These are phyloP conservation scores for Leishmania braziliensis DNA, from an alignment of 208 protist species.

Conservation along the genomic window DNA sequence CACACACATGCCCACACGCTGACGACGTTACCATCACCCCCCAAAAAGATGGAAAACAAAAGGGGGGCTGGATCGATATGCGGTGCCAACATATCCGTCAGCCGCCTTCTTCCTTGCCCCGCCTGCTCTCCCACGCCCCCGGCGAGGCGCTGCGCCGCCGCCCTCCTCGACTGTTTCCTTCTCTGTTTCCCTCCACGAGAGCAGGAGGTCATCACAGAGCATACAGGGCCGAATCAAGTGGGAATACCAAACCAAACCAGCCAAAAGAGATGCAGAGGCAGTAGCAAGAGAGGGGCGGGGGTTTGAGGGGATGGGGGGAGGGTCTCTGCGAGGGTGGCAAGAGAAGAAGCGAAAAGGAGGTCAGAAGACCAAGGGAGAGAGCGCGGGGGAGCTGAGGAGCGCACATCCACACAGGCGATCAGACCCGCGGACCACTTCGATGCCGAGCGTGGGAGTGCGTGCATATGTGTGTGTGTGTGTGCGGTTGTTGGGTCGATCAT, in stretches of 20 bases:
- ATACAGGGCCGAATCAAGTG: not conserved
- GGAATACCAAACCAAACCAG: not conserved
- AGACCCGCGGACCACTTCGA: not conserved
- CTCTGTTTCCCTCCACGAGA: not conserved
- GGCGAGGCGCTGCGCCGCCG: not conserved
- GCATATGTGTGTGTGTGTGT: not conserved
- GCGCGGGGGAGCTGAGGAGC: not conserved
- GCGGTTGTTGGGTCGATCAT: not conserved
- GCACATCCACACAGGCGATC: conserved; percentile 3
- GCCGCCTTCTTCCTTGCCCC: not conserved
- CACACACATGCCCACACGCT: not conserved
- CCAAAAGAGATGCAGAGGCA: not conserved
- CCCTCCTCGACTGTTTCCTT: not conserved
- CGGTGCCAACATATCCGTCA: not conserved
- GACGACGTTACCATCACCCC: not conserved
- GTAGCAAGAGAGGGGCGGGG: not conserved
- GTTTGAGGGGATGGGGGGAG: not conserved
- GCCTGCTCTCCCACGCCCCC: not conserved
- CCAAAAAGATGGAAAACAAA: not conserved
- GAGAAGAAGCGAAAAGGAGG: not conserved
- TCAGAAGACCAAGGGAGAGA: not conserved
- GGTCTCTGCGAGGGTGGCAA: not conserved
- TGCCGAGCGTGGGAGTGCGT: not conserved
- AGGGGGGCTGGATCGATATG: not conserved
- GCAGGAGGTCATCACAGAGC: not conserved